Base-by-base conservation (phyloP, 352 stramenopile species). In the Phytophthora palmivora region DNA sequence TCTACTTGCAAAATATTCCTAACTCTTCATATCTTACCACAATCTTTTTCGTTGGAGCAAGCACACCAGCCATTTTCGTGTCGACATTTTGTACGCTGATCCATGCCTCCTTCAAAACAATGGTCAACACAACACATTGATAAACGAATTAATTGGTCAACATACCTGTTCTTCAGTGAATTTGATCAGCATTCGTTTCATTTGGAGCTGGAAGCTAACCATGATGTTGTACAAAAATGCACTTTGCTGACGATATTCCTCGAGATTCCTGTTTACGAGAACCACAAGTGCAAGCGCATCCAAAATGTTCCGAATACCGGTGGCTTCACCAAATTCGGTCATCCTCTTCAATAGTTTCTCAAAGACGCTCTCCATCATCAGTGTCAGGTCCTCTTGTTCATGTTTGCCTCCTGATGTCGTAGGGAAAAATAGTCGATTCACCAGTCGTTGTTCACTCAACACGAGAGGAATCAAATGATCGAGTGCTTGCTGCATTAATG, bases 141-240 rank as follows among this genome's bases (percentile, higher is more conserved):
- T 32, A 19, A 42, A 33, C 14, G 16, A 21, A 7, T 36, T 32
- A 14, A 15, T 14, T 36, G 24, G 14, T 36, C 16, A 18, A 19
- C 37, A 2, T 32, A 85, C 79, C 68, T 86, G 79, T 4, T 91
- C 84, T 46, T 93, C 82, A 0, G 79, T 88, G 49, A 92, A 93
- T 50, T 89, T 91, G 62, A 89, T 87, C n/a, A 91, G 44, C 21
- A 89, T 55, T 2, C 84, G 77, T 58, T 93, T 93, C 72, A 92
- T 79, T 49, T 91, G 80, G 4, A 93, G 80, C 68, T 91, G 80
- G 33, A 93, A 92, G 53, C 70, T 88, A 10, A 91, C 76, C 57
- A 92, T 81, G 11, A 77, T 58, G 53, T 91, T 86, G 63, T 87
- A 84, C 0, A 91, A 57, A 52, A 89, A 92, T 45, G 83, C 73